These are phyloP conservation scores for Sphagnurus paluster DNA, from an alignment of 1,284 basidiomycete species.

Conservation along the genomic window DNA sequence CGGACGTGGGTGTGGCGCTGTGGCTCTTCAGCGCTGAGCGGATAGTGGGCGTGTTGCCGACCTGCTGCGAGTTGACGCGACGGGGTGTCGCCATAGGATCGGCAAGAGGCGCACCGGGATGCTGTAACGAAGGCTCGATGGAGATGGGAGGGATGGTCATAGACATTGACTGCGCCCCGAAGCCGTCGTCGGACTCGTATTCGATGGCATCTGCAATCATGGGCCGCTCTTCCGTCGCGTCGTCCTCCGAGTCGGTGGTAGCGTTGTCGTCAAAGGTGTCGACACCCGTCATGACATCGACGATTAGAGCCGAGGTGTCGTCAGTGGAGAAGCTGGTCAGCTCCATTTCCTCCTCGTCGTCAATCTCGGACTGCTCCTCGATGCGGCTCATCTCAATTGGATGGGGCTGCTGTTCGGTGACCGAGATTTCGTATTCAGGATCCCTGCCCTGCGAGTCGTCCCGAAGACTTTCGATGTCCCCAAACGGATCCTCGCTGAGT, in stretches of 20 bases:
- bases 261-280: constrained; percentile 38
- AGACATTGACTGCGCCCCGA: constrained; percentile 19
- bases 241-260: constrained; percentile 53
- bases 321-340: constrained; percentile 75
- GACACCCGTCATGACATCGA: constrained; percentile 48
- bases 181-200: constrained; percentile 46
- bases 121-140: constrained; percentile 13
- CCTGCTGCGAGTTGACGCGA: constrained; percentile 19
- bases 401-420: constrained; percentile 11
- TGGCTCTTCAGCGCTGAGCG: constrained; percentile 58
- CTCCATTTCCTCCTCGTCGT: constrained; percentile 64
- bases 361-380: constrained; percentile 50
- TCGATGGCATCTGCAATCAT: constrained; percentile 30
- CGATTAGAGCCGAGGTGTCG: constrained; percentile 48
- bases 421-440: constrained; percentile 32
- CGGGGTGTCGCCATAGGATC: constrained; percentile 23
- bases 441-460: constrained; percentile 47
- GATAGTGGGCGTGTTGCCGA: constrained; percentile 39
- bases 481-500: constrained; percentile 82
- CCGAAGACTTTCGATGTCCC: constrained; percentile 80
- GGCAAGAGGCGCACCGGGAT: constrained; percentile 18
- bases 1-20: constrained; percentile 54
- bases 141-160: constrained; percentile 15
- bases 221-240: constrained; percentile 29
- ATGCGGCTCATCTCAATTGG: constrained; percentile 46